Base-by-base conservation (phyloP, 2,329 filamentous ascomycete species). In the Atkinsonella texensis region DNA sequence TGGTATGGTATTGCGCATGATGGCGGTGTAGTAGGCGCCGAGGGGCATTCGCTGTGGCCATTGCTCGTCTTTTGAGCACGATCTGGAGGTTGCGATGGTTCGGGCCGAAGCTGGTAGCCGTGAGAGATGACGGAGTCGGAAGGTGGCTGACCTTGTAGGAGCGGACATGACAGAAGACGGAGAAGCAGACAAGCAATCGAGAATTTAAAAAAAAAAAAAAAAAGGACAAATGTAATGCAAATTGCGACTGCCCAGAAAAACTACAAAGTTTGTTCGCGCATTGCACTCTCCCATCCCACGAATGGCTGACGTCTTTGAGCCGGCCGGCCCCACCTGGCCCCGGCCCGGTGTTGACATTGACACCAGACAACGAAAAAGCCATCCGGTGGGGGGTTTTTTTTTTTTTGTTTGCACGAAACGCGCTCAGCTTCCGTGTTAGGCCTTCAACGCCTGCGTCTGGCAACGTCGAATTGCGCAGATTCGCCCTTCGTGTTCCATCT, bases 21-120 rank as follows among this genome's bases (percentile, higher is more conserved):
- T 73, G n/a, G 69, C 64, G 56, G 80, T 73, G 64, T 84, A 84
- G 67, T 80, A 84, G 39, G 68, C 63, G 1, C 80, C 80, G 0
- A 81, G 67, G 0, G 79, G 77, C 15, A 68, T 65, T n/a, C 57
- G 54, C 38, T 69, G 67, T 3, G 65, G 65, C 65, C 65, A 68
- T 20, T 61, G 58, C 45, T 67, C 60, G 12, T 56, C 53, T 7
- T 52, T 50, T 40, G 50, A 42, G 15, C 54, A 39, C 15, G 49
- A 52, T 8, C 58, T 43, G 13, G 61, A 58, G 32, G 62, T 65
- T 48, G 64, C 59, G 56, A 64, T 64, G 28, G 55, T 53, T 56
- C 60, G 62, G 56, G 57, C 50, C 47, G 55, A 48, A 42, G n/a
- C 52, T 17, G 56, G 41, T 42, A 57, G 55, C 17, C 59, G 53